A percentile compares a stretch with the other conserved stretches of the same genome.
phyloP scores from a whole-genome alignment of 306 rosid species.

The Rosa persica region DNA sequence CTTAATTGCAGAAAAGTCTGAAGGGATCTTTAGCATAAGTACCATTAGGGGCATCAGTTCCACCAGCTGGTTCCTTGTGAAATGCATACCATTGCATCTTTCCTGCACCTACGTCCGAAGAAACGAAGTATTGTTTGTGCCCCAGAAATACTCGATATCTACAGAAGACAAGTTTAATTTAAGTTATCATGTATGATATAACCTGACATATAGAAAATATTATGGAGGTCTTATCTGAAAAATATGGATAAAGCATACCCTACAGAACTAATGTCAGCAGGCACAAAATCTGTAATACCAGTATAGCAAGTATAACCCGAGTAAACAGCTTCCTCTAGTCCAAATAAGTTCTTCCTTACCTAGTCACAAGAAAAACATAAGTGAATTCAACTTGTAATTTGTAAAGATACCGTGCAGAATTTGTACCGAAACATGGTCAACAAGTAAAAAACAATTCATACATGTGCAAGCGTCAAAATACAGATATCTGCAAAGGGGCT shows the following conservation, averaged over 20 bases:
- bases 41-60: slow-evolving; percentile 67
- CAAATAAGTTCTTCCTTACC: slow-evolving; percentile 84
- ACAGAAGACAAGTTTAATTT: slow-evolving; percentile 33
- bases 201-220: neutral
- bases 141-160: slow-evolving; percentile 99
- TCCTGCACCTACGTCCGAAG: slow-evolving; percentile 95
- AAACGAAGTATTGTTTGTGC: slow-evolving; percentile 96
- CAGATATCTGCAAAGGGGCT: neutral
- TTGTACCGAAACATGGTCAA: neutral
- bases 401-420: neutral
- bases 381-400: neutral
- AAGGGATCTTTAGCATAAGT: slow-evolving; percentile 24
- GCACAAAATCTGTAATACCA: slow-evolving; percentile 92
- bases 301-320: slow-evolving; percentile 96
- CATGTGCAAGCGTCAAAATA: neutral
- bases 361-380: slow-evolving; percentile 23
- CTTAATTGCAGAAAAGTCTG: slow-evolving; percentile 6
- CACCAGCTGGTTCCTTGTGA: slow-evolving; percentile 79
- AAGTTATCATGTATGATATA: slow-evolving; percentile 29
- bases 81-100: slow-evolving; percentile 99
- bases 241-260: slow-evolving; percentile 54
- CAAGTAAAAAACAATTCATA: neutral
- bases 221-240: slow-evolving; percentile 5
- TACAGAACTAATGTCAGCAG: slow-evolving; percentile 86
- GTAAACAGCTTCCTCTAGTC: slow-evolving; percentile 62